These are phyloP conservation scores for Neofusicoccum umdonicola DNA, from an alignment of 2,329 filamentous ascomycete genomes.

Conservation along the genomic window DNA sequence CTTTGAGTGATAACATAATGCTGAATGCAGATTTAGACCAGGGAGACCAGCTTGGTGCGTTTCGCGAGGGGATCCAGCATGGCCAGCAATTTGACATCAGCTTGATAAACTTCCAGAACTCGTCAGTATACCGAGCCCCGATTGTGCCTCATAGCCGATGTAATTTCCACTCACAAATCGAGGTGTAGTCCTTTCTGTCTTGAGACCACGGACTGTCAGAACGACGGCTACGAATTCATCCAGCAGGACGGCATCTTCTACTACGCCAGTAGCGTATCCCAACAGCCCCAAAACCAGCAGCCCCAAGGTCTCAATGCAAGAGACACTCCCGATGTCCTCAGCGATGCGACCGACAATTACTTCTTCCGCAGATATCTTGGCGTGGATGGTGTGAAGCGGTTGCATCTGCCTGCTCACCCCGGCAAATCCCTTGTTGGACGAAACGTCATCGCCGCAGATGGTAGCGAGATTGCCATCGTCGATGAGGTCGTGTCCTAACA, in stretches of 20 bases:
- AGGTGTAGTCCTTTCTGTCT: not conserved
- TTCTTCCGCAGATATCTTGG: not conserved
- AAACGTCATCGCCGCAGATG: not conserved
- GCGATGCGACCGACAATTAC: not conserved
- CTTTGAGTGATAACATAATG: no score
- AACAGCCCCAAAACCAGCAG: not conserved
- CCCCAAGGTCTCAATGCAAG: not conserved
- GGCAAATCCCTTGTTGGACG: not conserved
- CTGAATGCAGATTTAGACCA: not conserved
- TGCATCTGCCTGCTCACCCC: not conserved
- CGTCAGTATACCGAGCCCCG: not conserved
- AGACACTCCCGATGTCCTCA: not conserved
- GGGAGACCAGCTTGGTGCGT: not conserved
- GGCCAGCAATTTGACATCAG: not conserved
- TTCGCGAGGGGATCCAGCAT: not conserved
- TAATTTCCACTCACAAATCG: no score
- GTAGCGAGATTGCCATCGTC: not conserved
- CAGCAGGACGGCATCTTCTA: not conserved
- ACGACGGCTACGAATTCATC: not conserved
- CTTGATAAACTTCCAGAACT: not conserved
- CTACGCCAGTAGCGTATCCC: not conserved
- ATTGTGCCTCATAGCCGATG: no score
- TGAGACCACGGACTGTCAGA: not conserved
- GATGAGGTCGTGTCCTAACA: not conserved
- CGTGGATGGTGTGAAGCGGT: not conserved